A percentile compares a stretch with the other conserved stretches of the same genome.
Conservation (phyloP, 805 yeast genomes). For the Pichia thaimueangensis region DNA sequence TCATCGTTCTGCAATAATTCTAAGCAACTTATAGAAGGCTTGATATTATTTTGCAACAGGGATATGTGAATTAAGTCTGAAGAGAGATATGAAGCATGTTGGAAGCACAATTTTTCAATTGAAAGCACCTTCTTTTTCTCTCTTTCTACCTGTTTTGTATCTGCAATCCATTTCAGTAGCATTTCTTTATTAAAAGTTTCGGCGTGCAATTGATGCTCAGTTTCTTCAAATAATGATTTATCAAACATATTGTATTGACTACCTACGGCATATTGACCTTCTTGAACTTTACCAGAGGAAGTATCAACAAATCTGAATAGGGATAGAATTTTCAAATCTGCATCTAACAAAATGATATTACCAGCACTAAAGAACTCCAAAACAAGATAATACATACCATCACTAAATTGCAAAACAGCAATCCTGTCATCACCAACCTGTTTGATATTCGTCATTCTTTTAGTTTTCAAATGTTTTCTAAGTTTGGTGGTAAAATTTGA, state of each 20-base stretch:
- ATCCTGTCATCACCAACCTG: constrained; percentile 79
- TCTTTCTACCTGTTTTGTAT: constrained; percentile 28
- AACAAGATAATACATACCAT: constrained; percentile 70
- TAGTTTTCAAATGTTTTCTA: constrained; percentile 77
- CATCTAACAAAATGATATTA: constrained; percentile 72
- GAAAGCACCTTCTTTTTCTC: constrained; percentile 45
- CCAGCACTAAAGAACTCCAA: constrained; percentile 96
- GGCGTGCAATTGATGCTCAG: constrained; percentile 1
- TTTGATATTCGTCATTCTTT: constrained; percentile 63
- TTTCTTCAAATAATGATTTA: constrained; percentile 34
- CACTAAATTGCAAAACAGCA: constrained; percentile 78
- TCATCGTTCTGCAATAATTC: constrained; percentile 26
- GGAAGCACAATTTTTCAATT: constrained; percentile 63
- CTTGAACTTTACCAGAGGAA: constrained; percentile 55
- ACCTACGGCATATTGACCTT: constrained; percentile 67
- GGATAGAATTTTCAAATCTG: constrained; percentile 57
- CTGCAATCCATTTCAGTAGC: constrained; percentile 35
- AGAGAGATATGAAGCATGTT: constrained; percentile 67
- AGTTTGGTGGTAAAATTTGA: constrained; percentile 80
- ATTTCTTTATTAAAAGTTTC: constrained; percentile 26
- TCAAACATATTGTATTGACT: constrained; percentile 62
- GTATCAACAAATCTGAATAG: constrained; percentile 62
- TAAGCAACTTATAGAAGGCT: constrained; percentile 31
- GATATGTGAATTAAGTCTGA: constrained; percentile 67
- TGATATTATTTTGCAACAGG: constrained; percentile 40